Conservation (phyloP, 805 yeast genomes). For the Candida coquimbonensis region DNA sequence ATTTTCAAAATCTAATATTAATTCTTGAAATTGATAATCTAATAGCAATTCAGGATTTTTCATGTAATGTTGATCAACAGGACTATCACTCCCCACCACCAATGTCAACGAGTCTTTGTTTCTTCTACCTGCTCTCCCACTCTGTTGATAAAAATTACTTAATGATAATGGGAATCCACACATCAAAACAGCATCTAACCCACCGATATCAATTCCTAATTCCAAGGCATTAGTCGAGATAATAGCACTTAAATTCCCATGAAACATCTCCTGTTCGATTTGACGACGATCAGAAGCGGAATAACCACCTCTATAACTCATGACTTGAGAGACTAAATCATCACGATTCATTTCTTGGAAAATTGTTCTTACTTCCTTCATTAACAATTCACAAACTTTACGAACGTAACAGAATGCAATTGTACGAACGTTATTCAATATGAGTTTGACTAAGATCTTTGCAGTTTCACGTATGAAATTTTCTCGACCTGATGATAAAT, state of each 20-base stretch:
- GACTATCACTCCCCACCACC: slow-evolving; percentile 74
- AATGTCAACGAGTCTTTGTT: slow-evolving; percentile 78
- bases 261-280: slow-evolving; percentile 87
- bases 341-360: slow-evolving; percentile 38
- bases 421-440: slow-evolving; percentile 60
- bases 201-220: slow-evolving; percentile 92
- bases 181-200: slow-evolving; percentile 82
- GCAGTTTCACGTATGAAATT: slow-evolving; percentile 75
- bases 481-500: slow-evolving; percentile 53
- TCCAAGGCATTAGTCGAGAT: slow-evolving; percentile 95
- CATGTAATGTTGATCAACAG: slow-evolving; percentile 82
- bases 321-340: slow-evolving; percentile 53
- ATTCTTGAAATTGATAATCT: slow-evolving; percentile 47
- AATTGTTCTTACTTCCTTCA: slow-evolving; percentile 70
- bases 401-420: slow-evolving; percentile 90
- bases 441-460: slow-evolving; percentile 57
- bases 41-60: slow-evolving; percentile 56
- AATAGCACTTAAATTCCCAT: slow-evolving; percentile 77
- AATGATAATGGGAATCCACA: slow-evolving; percentile 90
- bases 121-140: slow-evolving; percentile 96
- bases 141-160: slow-evolving; percentile 87
- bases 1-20: slow-evolving; percentile 56
- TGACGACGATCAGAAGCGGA: slow-evolving; percentile 77
- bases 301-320: slow-evolving; percentile 96
- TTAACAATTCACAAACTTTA: slow-evolving; percentile 75